Base-by-base conservation (phyloP, 1,284 basidiomycete species). In the Phylloporus gajari region DNA sequence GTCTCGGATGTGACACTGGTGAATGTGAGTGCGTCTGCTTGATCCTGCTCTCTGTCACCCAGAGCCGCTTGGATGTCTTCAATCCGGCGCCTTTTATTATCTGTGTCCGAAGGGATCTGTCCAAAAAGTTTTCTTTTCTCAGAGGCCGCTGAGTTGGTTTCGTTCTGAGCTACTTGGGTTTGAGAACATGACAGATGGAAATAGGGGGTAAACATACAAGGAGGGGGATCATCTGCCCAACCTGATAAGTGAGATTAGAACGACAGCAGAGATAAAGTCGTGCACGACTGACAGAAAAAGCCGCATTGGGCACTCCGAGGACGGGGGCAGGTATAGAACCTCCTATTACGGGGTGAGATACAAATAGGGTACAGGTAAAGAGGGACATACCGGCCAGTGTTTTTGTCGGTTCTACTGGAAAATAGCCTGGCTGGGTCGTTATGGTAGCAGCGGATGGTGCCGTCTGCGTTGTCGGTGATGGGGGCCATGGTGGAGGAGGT, bases 181-280 rank as follows among this genome's bases (percentile, higher is more conserved):
- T 35, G 35, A 35, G 35, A 35, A 35, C 35, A 35, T 8, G 35
- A 35, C 35, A 35, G 35, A 35, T 35, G 35, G 35, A 35, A 35
- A 35, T 35, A 35, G 35, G 35, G 35, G 35, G 35, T 35, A 35
- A 35, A 35, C 35, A 8, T 35, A 35, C 35, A 35, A 35, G 35
- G 35, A 62, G 75, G 69, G 44, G 78, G 76, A 59, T 85, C 76
- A 56, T 86, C 83, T 38, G 70, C 80, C 86, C 86, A 87, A 30
- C 79, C 86, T 87, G 72, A 60, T 58, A 13, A 59, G 32, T 60
- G 40, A 30, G 42, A 70, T 72, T 15, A 71, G 65, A 35, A 35
- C 30, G 40, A 32, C 42, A 12, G 30, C 3, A 30, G 44, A 30
- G 9, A 21, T 11, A 25, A 12, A 59, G 53, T 2, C 38, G n/a